A percentile compares a stretch with the other conserved stretches of the same genome.
Conservation (phyloP, 176 grass and related monocot genomes). For the Eragrostis nindensis region DNA sequence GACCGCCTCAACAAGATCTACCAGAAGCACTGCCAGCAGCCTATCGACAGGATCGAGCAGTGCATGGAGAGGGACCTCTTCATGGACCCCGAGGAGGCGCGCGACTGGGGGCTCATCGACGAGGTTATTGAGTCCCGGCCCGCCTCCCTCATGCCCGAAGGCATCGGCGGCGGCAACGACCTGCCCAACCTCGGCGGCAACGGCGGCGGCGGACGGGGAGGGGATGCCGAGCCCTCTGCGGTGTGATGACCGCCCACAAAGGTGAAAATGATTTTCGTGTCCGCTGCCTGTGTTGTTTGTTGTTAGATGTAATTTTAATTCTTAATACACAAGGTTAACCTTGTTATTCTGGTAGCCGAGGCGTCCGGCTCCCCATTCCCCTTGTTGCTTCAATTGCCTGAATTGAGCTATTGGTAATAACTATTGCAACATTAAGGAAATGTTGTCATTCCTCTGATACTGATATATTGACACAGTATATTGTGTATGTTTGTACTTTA, state of each 20-base stretch:
- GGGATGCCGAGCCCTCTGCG: constrained; percentile 53
- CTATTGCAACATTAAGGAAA: constrained; percentile 21
- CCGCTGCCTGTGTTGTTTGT: constrained; percentile 45
- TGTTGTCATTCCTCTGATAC: constrained; percentile 24
- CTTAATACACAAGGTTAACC: constrained; percentile 45
- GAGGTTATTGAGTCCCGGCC: constrained; percentile 88
- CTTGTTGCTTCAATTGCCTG: constrained; percentile 46
- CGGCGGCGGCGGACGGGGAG: constrained; percentile 35
- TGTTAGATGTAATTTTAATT: constrained; percentile 53
- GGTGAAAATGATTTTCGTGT: constrained; percentile 43
- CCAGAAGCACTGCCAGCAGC: constrained; percentile 71
- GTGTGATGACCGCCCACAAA: constrained; percentile 46
- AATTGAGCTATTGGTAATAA: constrained; percentile 52
- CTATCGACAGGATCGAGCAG: constrained; percentile 61
- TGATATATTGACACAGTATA: constrained; percentile 23
- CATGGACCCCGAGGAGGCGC: constrained; percentile 90
- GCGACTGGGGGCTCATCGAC: constrained; percentile 81
- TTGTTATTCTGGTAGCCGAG: constrained; percentile 33
- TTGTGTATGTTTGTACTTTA: constrained; percentile 24
- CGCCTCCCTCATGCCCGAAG: constrained; percentile 55
- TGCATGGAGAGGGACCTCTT: constrained; percentile 91
- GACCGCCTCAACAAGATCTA: constrained; percentile 90
- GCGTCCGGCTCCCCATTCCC: background rate
- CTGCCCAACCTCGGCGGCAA: constrained; percentile 27
- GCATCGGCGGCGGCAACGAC: constrained; percentile 31